Percentiles rank a stretch among this genome's conserved stretches.
Evolutionary conservation across 331 rosid genomes (phyloP).

Genomic region (Arachis monticola): DNA sequence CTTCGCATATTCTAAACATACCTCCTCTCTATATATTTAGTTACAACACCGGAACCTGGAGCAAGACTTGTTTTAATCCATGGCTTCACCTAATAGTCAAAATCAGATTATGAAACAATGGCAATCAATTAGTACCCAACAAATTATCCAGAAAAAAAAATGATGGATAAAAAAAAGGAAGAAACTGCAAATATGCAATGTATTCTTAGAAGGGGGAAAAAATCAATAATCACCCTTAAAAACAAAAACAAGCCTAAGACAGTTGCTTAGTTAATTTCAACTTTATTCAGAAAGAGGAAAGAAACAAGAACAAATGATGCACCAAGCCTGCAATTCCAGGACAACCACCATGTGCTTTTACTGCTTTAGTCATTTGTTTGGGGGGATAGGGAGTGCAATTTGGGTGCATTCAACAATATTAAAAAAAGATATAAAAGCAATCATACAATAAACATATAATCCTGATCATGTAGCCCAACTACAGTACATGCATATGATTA

Average conservation of each 20-base stretch:
- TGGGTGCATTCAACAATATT: constrained; percentile 1
- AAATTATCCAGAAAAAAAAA: neutral
- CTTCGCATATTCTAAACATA: constrained; percentile 36
- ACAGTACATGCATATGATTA: constrained; percentile 1
- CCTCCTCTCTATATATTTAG: constrained; percentile 82
- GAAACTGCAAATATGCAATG: neutral
- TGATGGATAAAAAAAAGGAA: neutral
- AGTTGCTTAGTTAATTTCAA: constrained; percentile 22
- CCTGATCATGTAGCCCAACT: constrained; percentile 25
- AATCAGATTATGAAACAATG: constrained; percentile 27
- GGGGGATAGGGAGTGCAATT: constrained; percentile 26
- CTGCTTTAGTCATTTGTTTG: neutral
- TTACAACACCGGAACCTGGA: constrained; percentile 93
- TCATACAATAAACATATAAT: constrained; percentile 1
- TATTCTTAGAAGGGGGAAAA: constrained; percentile 16
- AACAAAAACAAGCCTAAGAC: constrained; percentile 26
- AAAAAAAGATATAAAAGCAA: constrained; percentile 24
- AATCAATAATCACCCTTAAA: constrained; percentile 9
- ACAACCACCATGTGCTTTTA: neutral
- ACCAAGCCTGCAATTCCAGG: constrained; percentile 1
- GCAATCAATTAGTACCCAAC: constrained; percentile 35
- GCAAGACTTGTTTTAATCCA: constrained; percentile 95
- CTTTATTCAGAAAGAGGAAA: constrained; percentile 22
- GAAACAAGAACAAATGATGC: constrained; percentile 3
- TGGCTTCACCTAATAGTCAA: constrained; percentile 71